phyloP scores from a whole-genome alignment of 306 rosid genomes.

The Sophora flavescens region DNA sequence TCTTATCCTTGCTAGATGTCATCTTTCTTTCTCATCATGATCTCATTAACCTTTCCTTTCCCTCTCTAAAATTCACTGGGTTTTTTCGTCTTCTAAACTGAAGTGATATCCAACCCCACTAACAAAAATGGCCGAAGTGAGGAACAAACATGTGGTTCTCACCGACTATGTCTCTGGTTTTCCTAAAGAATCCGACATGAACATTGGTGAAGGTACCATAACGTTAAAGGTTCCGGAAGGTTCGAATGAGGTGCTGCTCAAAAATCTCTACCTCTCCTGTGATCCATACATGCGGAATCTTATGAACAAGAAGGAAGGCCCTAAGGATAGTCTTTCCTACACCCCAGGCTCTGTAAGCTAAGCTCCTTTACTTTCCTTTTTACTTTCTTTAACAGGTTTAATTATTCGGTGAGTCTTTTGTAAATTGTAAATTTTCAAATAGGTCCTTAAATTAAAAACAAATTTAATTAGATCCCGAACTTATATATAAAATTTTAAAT shows the following conservation, averaged over 20 bases:
- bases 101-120: no score
- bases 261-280: constrained; percentile 47
- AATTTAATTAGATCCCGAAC: no score
- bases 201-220: constrained; percentile 37
- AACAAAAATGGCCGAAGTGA: constrained; percentile 12
- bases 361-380: neutral
- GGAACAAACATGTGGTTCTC: constrained; percentile 19
- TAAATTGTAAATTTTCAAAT: no score
- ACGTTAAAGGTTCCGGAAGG: constrained; percentile 41
- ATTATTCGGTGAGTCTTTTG: no score
- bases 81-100: no score
- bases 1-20: no score
- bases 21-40: no score
- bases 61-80: no score
- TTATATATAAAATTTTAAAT: no score
- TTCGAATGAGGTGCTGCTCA: constrained; percentile 41
- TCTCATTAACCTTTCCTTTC: no score
- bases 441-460: no score
- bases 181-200: constrained; percentile 49
- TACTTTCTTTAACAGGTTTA: no score
- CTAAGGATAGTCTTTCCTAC: constrained; percentile 12
- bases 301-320: constrained; percentile 34
- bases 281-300: constrained; percentile 49
- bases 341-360: constrained; percentile 41
- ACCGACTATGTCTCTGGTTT: neutral